phyloP scores from a whole-genome alignment of 768 basidiomycete species.

The Leccinum obscurum region DNA sequence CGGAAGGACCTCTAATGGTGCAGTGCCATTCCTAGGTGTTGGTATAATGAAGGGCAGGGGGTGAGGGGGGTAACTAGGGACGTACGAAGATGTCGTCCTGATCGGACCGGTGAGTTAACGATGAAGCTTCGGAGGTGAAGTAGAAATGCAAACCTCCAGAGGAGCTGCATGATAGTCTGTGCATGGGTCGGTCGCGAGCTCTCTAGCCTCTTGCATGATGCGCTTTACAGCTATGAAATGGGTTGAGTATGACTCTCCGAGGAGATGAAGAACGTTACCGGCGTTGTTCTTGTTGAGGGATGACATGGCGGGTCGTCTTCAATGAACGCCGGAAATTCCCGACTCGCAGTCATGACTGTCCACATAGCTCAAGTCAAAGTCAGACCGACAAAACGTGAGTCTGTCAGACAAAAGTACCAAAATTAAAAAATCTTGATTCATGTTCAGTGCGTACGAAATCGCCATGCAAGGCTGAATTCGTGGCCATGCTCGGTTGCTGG shows the following conservation, averaged over 20 bases:
- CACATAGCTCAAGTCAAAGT: constrained; percentile 82
- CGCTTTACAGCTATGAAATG: constrained; percentile 77
- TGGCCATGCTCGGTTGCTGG: constrained; percentile 85
- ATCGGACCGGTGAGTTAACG: constrained; percentile 11
- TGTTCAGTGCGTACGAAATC: constrained; percentile 15
- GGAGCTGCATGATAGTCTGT: constrained; percentile 84
- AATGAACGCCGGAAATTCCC: constrained; percentile 15
- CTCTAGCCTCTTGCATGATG: constrained; percentile 94
- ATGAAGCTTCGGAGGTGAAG: constrained; percentile 2
- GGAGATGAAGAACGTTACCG: constrained; percentile 45
- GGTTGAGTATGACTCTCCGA: background rate
- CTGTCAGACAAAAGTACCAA: background rate
- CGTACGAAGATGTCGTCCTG: constrained; percentile 90
- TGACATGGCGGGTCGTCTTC: constrained; percentile 20
- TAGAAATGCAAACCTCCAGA: constrained; percentile 57
- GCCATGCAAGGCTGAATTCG: constrained; percentile 50
- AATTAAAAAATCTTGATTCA: too few relatives aligned
- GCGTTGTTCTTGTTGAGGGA: constrained; percentile 89
- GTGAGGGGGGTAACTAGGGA: constrained; percentile 2
- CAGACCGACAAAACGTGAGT: constrained; percentile 68
- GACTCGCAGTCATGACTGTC: constrained; percentile 37
- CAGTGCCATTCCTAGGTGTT: constrained; percentile 86
- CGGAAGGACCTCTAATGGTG: constrained; percentile 86
- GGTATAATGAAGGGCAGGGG: constrained; percentile 19
- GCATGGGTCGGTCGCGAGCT: constrained; percentile 80